These are phyloP conservation scores for Pythium brachiatum DNA, from an alignment of 352 stramenopile species.

Conservation along the genomic window DNA sequence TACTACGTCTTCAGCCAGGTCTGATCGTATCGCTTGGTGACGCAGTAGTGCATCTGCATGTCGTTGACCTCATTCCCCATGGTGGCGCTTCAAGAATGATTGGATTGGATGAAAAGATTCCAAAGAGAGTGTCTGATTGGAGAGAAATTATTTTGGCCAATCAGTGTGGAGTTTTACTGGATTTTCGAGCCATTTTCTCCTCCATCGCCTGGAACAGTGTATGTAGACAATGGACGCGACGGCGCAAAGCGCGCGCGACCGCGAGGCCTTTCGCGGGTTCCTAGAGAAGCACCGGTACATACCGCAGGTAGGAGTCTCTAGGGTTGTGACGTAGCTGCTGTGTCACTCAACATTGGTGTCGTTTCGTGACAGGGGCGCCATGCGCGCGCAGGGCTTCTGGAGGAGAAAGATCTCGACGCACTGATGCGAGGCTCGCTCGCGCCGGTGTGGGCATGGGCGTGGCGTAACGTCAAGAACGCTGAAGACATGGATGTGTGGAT, in stretches of 20 bases:
- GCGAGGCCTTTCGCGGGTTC: constrained; percentile 42
- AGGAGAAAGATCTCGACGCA: constrained; percentile 49
- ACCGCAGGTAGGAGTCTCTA: constrained; percentile 28
- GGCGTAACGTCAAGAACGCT: constrained; percentile 35
- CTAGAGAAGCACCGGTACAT: constrained; percentile 39
- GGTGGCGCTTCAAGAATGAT: neutral
- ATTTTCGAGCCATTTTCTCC: constrained; percentile 7
- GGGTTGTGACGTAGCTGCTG: neutral
- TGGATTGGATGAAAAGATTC: constrained; percentile 12
- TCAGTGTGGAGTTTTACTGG: neutral
- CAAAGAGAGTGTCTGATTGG: neutral
- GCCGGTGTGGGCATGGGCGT: constrained; percentile 41
- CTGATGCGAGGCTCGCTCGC: constrained; percentile 31
- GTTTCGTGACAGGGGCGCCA: constrained; percentile 29
- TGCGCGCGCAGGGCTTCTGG: constrained; percentile 27
- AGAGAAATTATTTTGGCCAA: neutral
- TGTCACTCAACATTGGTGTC: neutral
- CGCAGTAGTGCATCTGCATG: neutral
- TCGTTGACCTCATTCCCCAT: neutral
- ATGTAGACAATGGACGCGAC: constrained; percentile 27
- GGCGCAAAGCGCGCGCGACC: constrained; percentile 28
- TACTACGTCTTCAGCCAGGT: constrained; percentile 65
- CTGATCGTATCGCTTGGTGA: neutral
- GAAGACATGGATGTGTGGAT: constrained; percentile 34
- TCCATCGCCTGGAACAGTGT: too few species aligned